Evolutionary conservation across 805 yeast species (phyloP).

Genomic region (Starmerella potacharoeniae): DNA sequence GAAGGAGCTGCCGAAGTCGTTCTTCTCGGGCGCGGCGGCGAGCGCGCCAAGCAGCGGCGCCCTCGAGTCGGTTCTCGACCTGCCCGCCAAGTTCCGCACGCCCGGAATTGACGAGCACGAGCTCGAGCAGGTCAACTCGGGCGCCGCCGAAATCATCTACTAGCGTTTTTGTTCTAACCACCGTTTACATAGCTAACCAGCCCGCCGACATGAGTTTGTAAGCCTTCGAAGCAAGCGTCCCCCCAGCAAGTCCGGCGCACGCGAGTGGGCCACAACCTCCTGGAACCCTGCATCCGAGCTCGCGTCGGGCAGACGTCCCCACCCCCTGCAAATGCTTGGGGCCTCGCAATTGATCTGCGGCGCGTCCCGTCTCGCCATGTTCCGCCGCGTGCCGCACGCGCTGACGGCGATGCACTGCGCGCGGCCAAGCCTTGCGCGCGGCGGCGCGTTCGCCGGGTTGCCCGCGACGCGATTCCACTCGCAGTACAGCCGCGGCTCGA

Average conservation of each 20-base stretch:
- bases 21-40: slow-evolving; percentile 21
- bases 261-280: neutral
- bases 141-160: slow-evolving; percentile 62
- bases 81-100: slow-evolving; percentile 68
- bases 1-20: slow-evolving; percentile 32
- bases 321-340: neutral
- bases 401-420: neutral
- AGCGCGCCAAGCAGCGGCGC: slow-evolving; percentile 23
- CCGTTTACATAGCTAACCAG: neutral
- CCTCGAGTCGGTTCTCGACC: slow-evolving; percentile 42
- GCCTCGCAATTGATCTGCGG: neutral
- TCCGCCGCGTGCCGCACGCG: neutral
- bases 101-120: slow-evolving; percentile 52
- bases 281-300: neutral
- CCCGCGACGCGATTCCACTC: too few species aligned
- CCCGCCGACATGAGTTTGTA: neutral
- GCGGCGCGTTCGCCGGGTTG: too few species aligned
- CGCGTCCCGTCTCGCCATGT: neutral
- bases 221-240: neutral
- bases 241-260: neutral
- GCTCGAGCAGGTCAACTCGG: slow-evolving; percentile 63
- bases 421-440: too few species aligned
- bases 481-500: too few species aligned
- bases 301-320: neutral
- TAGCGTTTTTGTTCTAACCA: slow-evolving; percentile 22